Base-by-base conservation (phyloP, 495 filamentous ascomycete species). In the Penicillium verhagenii region DNA sequence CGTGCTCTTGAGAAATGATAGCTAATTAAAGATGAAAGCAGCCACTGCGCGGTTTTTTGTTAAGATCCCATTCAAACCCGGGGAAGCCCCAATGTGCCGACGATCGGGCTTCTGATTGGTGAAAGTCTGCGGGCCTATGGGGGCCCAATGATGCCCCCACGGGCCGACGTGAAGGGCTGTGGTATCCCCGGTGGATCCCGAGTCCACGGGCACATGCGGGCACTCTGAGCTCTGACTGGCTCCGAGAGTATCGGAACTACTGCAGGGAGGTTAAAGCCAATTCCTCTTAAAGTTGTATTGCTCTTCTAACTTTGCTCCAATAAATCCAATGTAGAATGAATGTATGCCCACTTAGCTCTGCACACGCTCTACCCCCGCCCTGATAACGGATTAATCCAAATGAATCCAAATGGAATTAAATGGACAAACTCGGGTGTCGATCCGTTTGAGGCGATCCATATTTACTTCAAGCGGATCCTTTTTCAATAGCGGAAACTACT, bases 281-380 rank as follows among this genome's bases (percentile, higher is more conserved):
- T 50, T 57, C 52, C 47, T 16, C 49, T 67, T 67, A 67, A 60
- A 67, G 65, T 67, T 67, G 61, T 37, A 48, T 10, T 52, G 4
- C 6, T 10, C 43, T 26, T n/a, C n/a, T n/a, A n/a, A n/a, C n/a
- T n/a, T n/a, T n/a, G n/a, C n/a, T n/a, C n/a, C n/a, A n/a, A n/a
- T n/a, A n/a, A n/a, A n/a, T n/a, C n/a, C n/a, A n/a, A n/a, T n/a
- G n/a, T n/a, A n/a, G n/a, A n/a, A n/a, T n/a, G n/a, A n/a, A n/a
- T n/a, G n/a, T n/a, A n/a, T n/a, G n/a, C n/a, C n/a, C n/a, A 39
- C 37, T 39, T 39, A 3, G 37, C 18, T 6, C 14, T 18, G 37
- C 37, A 39, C 20, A 37, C 18, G 37, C 8, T 9, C 9, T 21
- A 1, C 28, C 10, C 46, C 16, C n/a, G n/a, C 19, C 16, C 6